Conservation (phyloP, 2,329 filamentous ascomycete species). For the Calonectria hongkongensis region DNA sequence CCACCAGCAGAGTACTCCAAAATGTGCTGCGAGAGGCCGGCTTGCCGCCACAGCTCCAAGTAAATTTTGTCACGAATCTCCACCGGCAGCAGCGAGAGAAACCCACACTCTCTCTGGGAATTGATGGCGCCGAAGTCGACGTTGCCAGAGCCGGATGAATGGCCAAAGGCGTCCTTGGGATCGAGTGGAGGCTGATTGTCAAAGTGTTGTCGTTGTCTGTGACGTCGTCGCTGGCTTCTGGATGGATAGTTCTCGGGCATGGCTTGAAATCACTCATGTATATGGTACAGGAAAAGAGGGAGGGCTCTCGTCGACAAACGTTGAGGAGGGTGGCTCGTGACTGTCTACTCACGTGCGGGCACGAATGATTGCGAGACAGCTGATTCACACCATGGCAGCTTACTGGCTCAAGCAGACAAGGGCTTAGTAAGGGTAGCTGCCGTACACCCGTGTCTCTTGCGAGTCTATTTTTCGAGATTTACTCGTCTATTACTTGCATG, state of each 20-base stretch:
- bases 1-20: background rate
- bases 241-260: background rate
- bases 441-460: background rate
- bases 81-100: background rate
- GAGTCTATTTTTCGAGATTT: background rate
- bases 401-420: background rate
- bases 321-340: constrained; percentile 19
- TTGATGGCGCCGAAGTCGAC: background rate
- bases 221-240: background rate
- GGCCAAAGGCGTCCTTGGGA: background rate
- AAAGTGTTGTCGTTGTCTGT: background rate
- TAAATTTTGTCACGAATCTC: constrained; percentile 8
- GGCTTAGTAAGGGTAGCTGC: constrained; percentile 2
- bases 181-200: background rate
- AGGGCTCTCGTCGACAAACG: background rate
- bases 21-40: constrained; percentile 1
- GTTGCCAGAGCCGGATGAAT: background rate
- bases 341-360: constrained; percentile 3
- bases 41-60: background rate
- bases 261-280: constrained; percentile 7
- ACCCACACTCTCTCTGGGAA: background rate
- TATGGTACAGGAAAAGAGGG: background rate
- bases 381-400: background rate
- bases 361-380: background rate
- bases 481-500: background rate